phyloP scores from a whole-genome alignment of 139 green algal species.

The Chlorella vulgaris region DNA sequence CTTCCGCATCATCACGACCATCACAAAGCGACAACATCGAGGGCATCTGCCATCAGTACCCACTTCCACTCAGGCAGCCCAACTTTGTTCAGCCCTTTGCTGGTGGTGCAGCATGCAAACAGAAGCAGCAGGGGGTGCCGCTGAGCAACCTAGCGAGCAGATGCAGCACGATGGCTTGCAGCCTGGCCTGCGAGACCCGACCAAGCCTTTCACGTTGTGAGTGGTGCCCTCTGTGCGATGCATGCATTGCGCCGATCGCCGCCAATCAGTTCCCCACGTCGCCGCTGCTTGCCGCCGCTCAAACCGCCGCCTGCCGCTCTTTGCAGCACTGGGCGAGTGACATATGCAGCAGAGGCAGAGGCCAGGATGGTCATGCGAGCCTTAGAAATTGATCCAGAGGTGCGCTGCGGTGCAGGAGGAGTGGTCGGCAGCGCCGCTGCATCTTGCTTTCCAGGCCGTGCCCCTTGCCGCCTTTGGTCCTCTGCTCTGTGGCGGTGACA shows the following conservation, averaged over 20 bases:
- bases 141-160: not conserved
- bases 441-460: too few species aligned
- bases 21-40: too few species aligned
- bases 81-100: too few species aligned
- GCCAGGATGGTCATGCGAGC: conserved; percentile 39
- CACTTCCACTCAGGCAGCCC: not conserved
- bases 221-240: not conserved
- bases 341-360: conserved; percentile 25
- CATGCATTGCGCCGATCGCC: not conserved
- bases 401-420: not conserved
- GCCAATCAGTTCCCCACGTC: not conserved
- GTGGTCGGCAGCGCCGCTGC: too few species aligned
- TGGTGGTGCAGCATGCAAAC: not conserved
- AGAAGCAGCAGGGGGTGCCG: not conserved
- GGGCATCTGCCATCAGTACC: too few species aligned
- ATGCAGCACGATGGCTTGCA: conserved; percentile 20
- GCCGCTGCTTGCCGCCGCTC: not conserved
- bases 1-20: not conserved
- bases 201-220: conserved; percentile 48
- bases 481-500: too few species aligned
- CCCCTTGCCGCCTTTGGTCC: too few species aligned
- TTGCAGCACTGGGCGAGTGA: conserved; percentile 27
- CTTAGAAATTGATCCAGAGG: conserved; percentile 46
- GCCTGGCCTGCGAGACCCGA: conserved; percentile 4
- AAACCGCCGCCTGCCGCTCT: too few species aligned